phyloP scores from a whole-genome alignment of 768 basidiomycete species.

The Hygrocybe coccinea region DNA sequence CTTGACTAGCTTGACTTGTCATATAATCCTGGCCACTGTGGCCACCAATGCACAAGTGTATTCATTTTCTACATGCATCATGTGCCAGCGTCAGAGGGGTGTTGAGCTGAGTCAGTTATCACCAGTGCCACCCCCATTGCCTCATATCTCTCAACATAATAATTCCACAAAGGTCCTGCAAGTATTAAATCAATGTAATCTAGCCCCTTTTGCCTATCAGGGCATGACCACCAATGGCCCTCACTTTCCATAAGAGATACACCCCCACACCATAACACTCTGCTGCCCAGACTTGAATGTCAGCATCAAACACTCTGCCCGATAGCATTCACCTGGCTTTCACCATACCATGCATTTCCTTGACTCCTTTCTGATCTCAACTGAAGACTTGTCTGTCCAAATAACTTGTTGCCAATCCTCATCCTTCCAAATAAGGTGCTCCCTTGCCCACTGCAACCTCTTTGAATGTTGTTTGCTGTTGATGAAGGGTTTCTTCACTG shows the following conservation, averaged over 20 bases:
- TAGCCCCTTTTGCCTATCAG: not conserved
- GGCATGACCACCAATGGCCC: not conserved
- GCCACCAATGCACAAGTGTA: too few relatives aligned
- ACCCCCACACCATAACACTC: slow-evolving; percentile 3
- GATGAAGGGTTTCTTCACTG: not conserved
- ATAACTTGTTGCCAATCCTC: slow-evolving; percentile 1
- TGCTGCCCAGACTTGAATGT: slow-evolving; percentile 3
- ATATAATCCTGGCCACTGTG: too few relatives aligned
- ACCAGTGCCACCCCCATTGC: not conserved
- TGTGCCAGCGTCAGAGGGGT: too few relatives aligned
- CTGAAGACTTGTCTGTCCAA: not conserved
- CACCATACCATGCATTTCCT: not conserved
- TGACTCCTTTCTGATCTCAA: slow-evolving; percentile 4
- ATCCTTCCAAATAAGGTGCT: not conserved
- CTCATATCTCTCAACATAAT: not conserved
- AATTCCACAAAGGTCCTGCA: slow-evolving; percentile 1
- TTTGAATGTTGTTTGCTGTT: not conserved
- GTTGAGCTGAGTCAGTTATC: too few relatives aligned
- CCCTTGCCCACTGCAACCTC: not conserved
- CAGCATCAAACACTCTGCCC: not conserved
- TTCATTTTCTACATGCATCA: too few relatives aligned
- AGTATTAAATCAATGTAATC: slow-evolving; percentile 3
- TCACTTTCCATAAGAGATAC: not conserved
- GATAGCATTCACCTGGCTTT: not conserved
- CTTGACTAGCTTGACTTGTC: too few relatives aligned